Conservation (phyloP, 257 asterid species). For the Nemophila menziesii region DNA sequence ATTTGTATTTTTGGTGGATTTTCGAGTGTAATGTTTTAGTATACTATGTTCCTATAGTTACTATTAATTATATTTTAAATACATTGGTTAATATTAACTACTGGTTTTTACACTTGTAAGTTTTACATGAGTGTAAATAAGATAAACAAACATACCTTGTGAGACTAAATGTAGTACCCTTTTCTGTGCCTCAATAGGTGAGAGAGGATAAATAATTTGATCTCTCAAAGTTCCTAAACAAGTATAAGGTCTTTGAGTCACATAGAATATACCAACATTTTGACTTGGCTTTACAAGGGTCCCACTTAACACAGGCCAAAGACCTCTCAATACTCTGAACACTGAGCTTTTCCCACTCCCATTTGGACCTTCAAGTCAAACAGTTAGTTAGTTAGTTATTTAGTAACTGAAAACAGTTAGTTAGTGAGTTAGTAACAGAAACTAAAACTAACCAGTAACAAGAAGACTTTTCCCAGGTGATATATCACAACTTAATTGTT, state of each 20-base stretch:
- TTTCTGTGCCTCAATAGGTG: constrained; percentile 70
- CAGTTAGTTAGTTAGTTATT: background rate
- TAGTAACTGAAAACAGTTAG: background rate
- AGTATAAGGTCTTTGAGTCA: constrained; percentile 93
- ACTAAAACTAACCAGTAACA: constrained; percentile 73
- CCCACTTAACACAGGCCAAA: constrained; percentile 93
- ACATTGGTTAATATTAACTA: too few species aligned
- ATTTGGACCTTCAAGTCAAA: constrained; percentile 68
- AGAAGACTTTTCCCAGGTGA: constrained; percentile 85
- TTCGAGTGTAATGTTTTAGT: too few species aligned
- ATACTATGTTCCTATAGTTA: too few species aligned
- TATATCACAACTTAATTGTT: constrained; percentile 63
- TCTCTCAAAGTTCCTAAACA: constrained; percentile 98
- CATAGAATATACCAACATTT: constrained; percentile 55
- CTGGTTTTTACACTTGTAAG: too few species aligned
- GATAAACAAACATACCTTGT: constrained; percentile 39
- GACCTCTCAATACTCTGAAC: constrained; percentile 93
- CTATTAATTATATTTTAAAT: too few species aligned
- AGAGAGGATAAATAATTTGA: constrained; percentile 92
- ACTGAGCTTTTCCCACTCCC: constrained; percentile 99
- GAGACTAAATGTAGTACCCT: constrained; percentile 25
- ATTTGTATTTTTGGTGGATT: too few species aligned
- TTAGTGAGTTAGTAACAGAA: background rate
- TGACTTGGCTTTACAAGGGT: constrained; percentile 55
- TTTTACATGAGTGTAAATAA: too few species aligned